These are phyloP conservation scores for Colletotrichum tropicicola DNA, from an alignment of 2,329 filamentous ascomycete species.

Conservation along the genomic window DNA sequence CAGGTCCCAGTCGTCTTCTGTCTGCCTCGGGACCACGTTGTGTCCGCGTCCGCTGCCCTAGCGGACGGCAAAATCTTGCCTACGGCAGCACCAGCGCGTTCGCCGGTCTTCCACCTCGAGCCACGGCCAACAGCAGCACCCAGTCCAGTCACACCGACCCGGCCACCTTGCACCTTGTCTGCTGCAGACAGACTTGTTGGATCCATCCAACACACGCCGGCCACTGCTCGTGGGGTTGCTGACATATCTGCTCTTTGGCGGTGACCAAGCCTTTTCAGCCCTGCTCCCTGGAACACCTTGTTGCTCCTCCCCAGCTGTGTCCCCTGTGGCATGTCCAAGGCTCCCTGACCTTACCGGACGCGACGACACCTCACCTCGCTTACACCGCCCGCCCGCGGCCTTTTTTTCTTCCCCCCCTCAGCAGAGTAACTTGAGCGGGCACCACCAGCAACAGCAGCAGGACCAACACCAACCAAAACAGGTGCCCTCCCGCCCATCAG, in stretches of 20 bases:
- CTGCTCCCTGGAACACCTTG: conserved; percentile 27
- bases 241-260: conserved; percentile 20
- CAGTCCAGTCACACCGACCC: conserved; percentile 4
- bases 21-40: background rate
- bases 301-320: conserved; percentile 16
- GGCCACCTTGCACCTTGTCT: background rate
- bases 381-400: conserved; percentile 22
- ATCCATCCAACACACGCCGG: background rate
- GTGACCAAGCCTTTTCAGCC: conserved; percentile 24
- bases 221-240: conserved; percentile 14
- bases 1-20: background rate
- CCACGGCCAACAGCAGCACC: background rate
- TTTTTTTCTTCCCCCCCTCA: background rate
- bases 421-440: background rate
- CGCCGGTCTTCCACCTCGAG: background rate
- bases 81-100: background rate
- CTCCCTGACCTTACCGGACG: background rate
- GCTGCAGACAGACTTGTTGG: too few relatives aligned
- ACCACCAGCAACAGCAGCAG: background rate
- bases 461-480: background rate
- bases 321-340: background rate
- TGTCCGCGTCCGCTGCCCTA: background rate
- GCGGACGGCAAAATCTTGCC: background rate
- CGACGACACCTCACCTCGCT: conserved; percentile 11
- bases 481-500: background rate